phyloP scores from a whole-genome alignment of 371 early-diverging fungal genomes.

The Mortierella sp. region DNA sequence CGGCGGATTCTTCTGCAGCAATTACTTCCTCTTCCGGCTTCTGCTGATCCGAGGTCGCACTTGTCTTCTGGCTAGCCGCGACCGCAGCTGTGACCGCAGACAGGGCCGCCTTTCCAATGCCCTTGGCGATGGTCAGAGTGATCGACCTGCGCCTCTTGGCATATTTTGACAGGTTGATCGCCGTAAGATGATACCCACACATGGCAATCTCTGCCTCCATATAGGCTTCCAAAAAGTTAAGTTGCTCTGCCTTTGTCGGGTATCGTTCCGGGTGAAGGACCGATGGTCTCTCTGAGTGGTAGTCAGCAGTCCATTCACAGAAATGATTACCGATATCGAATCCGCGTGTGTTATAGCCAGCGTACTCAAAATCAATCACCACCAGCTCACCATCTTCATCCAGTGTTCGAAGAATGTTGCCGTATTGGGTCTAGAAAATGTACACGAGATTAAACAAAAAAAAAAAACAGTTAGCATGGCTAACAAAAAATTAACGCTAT shows the following conservation, averaged over 20 bases:
- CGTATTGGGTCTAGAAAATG: constrained; percentile 75
- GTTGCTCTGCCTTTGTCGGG: constrained; percentile 70
- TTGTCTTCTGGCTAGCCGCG: constrained; percentile 9
- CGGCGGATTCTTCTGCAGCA: neutral
- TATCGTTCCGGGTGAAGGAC: constrained; percentile 58
- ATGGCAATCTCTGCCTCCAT: constrained; percentile 61
- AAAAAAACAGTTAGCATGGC: neutral
- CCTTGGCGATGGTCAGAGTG: constrained; percentile 19
- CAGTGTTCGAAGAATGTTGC: constrained; percentile 77
- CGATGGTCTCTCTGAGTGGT: constrained; percentile 68
- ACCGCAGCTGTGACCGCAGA: constrained; percentile 20
- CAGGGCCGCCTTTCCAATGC: constrained; percentile 19
- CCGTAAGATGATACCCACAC: constrained; percentile 28
- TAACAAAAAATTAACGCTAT: neutral
- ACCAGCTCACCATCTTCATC: constrained; percentile 68
- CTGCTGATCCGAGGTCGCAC: constrained; percentile 8
- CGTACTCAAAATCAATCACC: constrained; percentile 88
- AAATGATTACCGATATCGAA: constrained; percentile 92
- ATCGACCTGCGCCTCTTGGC: constrained; percentile 11
- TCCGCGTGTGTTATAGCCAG: constrained; percentile 86
- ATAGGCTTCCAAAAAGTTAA: constrained; percentile 77
- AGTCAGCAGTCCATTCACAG: constrained; percentile 91
- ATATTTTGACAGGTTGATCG: constrained; percentile 30
- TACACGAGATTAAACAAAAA: neutral
- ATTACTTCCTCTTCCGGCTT: constrained; percentile 9